These are phyloP conservation scores for Magnaporthales sp. DNA, from an alignment of 2,329 filamentous ascomycete species.

Conservation along the genomic window DNA sequence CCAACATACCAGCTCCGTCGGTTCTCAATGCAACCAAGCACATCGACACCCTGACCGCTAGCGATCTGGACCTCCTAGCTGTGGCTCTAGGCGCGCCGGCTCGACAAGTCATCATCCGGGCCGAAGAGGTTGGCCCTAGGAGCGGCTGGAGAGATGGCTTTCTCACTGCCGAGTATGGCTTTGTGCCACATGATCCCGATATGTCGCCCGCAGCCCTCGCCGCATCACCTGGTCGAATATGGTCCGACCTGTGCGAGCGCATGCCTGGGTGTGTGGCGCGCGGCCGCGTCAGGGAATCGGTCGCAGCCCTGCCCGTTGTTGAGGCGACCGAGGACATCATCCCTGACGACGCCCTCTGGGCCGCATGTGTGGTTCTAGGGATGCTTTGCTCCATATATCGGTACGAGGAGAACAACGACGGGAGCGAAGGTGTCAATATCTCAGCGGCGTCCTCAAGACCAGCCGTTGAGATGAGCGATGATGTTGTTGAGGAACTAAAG, in stretches of 20 bases:
- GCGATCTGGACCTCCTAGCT: conserved; percentile 39
- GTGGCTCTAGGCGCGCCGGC: conserved; percentile 44
- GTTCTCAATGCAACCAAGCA: conserved; percentile 31
- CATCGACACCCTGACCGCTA: conserved; percentile 37
- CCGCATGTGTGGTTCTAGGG: conserved; percentile 39
- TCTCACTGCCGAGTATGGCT: conserved; percentile 41
- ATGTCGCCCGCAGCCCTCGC: conserved; percentile 36
- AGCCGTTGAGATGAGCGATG: conserved; percentile 36
- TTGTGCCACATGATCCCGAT: conserved; percentile 41
- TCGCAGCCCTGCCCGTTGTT: conserved; percentile 37
- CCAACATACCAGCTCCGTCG: conserved; percentile 30
- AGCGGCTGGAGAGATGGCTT: conserved; percentile 47
- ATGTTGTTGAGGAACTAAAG: conserved; percentile 38
- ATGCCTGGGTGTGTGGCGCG: conserved; percentile 43
- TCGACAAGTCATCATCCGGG: conserved; percentile 42
- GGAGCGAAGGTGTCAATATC: conserved; percentile 36
- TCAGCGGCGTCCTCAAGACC: conserved; percentile 23
- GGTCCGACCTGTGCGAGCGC: conserved; percentile 43
- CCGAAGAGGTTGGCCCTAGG: conserved; percentile 39
- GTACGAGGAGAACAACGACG: conserved; percentile 43
- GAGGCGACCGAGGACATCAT: conserved; percentile 40
- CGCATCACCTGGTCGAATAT: conserved; percentile 40
- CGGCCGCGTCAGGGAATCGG: conserved; percentile 39
- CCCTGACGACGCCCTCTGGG: conserved; percentile 43
- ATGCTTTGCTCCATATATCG: conserved; percentile 45